Conservation (phyloP, 2,329 filamentous ascomycete genomes). For the Trichoderma koningii region DNA sequence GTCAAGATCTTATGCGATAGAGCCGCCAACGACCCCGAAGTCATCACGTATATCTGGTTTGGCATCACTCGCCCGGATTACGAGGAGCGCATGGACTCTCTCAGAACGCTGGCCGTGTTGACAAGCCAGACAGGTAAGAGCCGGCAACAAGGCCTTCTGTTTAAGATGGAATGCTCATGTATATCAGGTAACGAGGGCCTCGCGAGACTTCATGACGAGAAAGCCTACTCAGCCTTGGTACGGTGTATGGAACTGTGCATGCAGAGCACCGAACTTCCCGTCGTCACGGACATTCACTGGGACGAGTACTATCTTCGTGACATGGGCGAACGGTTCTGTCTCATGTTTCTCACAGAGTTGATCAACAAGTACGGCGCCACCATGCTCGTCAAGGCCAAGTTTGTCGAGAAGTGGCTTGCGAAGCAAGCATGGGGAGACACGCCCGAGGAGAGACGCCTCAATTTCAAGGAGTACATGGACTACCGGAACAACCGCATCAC, state of each 20-base stretch:
- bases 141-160: constrained; percentile 30
- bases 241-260: constrained; percentile 60
- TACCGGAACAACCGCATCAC: constrained; percentile 54
- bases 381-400: constrained; percentile 61
- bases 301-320: constrained; percentile 66
- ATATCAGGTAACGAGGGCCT: constrained; percentile 43
- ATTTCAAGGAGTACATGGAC: constrained; percentile 56
- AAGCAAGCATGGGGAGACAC: constrained; percentile 68
- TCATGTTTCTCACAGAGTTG: constrained; percentile 60
- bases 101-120: constrained; percentile 59
- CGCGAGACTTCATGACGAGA: constrained; percentile 51
- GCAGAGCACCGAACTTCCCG: constrained; percentile 51
- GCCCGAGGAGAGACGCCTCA: constrained; percentile 54
- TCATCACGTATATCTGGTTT: constrained; percentile 55
- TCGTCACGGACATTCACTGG: constrained; percentile 57
- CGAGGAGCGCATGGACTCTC: constrained; percentile 58
- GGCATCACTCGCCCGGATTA: constrained; percentile 62
- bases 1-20: constrained; percentile 59
- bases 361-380: constrained; percentile 60
- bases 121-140: constrained; percentile 44
- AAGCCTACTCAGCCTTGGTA: constrained; percentile 60
- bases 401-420: constrained; percentile 73
- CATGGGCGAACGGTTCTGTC: constrained; percentile 60
- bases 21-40: constrained; percentile 59
- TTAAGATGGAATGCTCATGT: constrained; percentile 27